Evolutionary conservation across 2,329 filamentous ascomycete genomes (phyloP).

Genomic region (Alternaria incomplexa): DNA sequence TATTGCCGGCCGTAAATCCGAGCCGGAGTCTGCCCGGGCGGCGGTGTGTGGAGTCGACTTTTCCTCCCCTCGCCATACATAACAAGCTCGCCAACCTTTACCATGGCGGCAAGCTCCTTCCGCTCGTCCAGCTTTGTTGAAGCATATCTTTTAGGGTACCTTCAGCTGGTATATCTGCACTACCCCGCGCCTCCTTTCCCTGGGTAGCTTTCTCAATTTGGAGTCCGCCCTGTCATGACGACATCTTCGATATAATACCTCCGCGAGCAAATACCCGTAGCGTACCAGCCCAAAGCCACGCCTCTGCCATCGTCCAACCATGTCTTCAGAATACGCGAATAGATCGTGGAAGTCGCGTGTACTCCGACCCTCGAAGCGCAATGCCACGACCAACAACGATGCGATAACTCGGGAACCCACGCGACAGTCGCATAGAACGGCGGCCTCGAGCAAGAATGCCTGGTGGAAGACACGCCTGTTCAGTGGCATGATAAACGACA

Average conservation of each 20-base stretch:
- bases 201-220: background rate
- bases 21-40: background rate
- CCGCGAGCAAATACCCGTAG: constrained; percentile 25
- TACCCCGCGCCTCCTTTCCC: background rate
- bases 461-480: constrained; percentile 83
- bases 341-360: constrained; percentile 29
- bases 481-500: constrained; percentile 79
- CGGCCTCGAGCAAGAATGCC: constrained; percentile 22
- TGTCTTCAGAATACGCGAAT: constrained; percentile 17
- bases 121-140: background rate
- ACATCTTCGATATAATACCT: constrained; percentile 20
- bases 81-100: background rate
- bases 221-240: constrained; percentile 9
- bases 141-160: background rate
- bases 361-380: background rate
- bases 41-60: background rate
- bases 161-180: background rate
- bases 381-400: background rate
- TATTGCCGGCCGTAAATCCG: background rate
- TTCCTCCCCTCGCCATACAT: background rate
- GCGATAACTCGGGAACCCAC: constrained; percentile 23
- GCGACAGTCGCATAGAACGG: constrained; percentile 18
- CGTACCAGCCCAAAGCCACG: constrained; percentile 23
- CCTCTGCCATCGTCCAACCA: constrained; percentile 22
- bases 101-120: background rate